A percentile compares a stretch with the other conserved stretches of the same genome.
These are phyloP conservation scores for Pichia sp. DNA, from an alignment of 1,139 yeast genomes.

Conservation along the genomic window DNA sequence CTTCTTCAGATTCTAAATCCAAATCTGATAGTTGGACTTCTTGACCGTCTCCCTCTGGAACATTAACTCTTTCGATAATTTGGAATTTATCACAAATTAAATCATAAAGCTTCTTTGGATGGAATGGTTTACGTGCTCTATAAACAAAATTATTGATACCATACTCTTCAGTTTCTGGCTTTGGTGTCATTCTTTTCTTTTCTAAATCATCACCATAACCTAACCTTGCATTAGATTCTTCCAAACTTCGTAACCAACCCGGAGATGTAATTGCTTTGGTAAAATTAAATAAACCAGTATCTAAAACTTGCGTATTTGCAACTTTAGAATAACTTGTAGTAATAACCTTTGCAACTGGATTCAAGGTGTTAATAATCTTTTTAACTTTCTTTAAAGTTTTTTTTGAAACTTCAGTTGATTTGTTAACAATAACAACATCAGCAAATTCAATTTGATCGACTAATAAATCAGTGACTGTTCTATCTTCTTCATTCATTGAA, in stretches of 20 bases:
- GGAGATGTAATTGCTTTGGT: conserved; percentile 40
- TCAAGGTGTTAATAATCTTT: conserved; percentile 32
- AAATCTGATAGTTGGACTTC: conserved; percentile 2
- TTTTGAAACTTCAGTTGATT: conserved; percentile 29
- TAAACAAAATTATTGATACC: conserved; percentile 40
- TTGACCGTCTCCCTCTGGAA: conserved; percentile 2
- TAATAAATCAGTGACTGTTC: conserved; percentile 41
- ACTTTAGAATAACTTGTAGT: conserved; percentile 34
- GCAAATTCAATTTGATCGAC: conserved; percentile 43
- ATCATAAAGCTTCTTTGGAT: conserved; percentile 38
- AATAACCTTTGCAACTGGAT: conserved; percentile 37
- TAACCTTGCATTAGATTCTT: conserved; percentile 36
- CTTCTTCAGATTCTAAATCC: conserved; percentile 5
- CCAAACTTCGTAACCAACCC: conserved; percentile 41
- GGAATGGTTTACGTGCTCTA: conserved; percentile 37
- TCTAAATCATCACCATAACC: conserved; percentile 30
- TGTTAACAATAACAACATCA: conserved; percentile 38
- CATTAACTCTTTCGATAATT: conserved; percentile 16
- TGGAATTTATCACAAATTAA: conserved; percentile 34
- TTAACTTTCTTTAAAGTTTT: conserved; percentile 28
- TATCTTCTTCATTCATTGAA: conserved; percentile 36
- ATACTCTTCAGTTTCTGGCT: conserved; percentile 36
- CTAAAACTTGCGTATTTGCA: conserved; percentile 31
- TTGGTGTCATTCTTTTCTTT: conserved; percentile 27
- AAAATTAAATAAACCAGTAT: conserved; percentile 34